Percentiles rank a stretch among this genome's conserved stretches.
Evolutionary conservation across 495 filamentous ascomycete genomes (phyloP).

Genomic region (Neurospora sp.): DNA sequence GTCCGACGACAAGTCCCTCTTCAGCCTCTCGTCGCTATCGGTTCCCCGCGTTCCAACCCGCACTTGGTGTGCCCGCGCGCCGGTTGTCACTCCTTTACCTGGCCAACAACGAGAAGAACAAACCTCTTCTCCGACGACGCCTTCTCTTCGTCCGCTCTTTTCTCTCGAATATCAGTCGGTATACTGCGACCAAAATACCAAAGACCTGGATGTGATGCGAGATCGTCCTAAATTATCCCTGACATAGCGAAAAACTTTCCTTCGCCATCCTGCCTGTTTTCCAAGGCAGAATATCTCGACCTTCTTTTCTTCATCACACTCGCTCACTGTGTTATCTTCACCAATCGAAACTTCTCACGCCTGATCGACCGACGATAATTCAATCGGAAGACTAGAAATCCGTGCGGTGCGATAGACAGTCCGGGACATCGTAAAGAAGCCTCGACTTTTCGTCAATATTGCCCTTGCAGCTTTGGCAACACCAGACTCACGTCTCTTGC

Average conservation of each 20-base stretch:
- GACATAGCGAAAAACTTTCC: background rate
- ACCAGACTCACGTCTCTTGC: background rate
- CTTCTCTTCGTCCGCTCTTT: background rate
- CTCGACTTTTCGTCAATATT: background rate
- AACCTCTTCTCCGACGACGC: background rate
- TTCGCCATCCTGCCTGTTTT: background rate
- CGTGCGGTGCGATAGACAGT: background rate
- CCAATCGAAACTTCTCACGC: background rate
- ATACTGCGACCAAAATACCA: background rate
- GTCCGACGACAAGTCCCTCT: background rate
- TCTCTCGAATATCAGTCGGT: background rate
- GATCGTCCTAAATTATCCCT: background rate
- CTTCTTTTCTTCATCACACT: background rate
- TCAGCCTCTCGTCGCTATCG: conserved; percentile 1
- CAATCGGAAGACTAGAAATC: background rate
- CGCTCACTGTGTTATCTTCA: background rate
- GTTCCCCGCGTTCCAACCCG: conserved; percentile 1
- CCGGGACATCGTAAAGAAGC: background rate
- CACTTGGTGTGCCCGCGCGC: conserved; percentile 1
- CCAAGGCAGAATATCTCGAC: background rate
- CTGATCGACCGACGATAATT: background rate
- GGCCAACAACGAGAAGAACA: background rate
- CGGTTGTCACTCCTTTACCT: conserved; percentile 4
- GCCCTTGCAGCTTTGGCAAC: background rate
- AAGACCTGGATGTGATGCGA: background rate